Percentiles rank a stretch among this genome's conserved stretches.
Evolutionary conservation across 805 yeast genomes (phyloP).

Genomic region (Candida berthetii): DNA sequence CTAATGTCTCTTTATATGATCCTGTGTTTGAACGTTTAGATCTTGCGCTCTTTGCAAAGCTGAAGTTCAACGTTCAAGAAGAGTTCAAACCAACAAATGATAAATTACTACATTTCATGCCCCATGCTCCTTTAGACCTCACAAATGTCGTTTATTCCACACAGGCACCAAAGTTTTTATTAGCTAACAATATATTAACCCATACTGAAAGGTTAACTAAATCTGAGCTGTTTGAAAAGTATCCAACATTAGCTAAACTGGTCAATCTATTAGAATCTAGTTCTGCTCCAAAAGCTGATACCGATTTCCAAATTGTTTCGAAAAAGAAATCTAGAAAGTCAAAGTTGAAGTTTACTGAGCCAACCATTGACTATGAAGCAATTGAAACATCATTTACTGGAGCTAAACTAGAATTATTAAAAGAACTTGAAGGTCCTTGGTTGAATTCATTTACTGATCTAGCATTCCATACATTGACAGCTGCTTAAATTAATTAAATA

Average conservation of each 20-base stretch:
- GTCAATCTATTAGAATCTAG: constrained; percentile 10
- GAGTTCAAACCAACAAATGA: constrained; percentile 3
- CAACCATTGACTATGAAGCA: constrained; percentile 25
- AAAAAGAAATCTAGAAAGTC: constrained; percentile 19
- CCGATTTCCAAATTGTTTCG: constrained; percentile 20
- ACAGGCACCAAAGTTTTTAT: constrained; percentile 29
- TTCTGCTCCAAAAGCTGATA: background rate
- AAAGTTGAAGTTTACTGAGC: constrained; percentile 19
- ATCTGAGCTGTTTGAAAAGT: constrained; percentile 32
- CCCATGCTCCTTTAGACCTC: constrained; percentile 65
- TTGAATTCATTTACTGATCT: constrained; percentile 47
- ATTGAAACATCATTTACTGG: constrained; percentile 25
- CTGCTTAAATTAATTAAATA: too few relatives aligned
- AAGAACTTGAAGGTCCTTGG: constrained; percentile 33
- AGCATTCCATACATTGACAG: constrained; percentile 30
- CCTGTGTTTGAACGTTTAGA: constrained; percentile 56
- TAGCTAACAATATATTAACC: constrained; percentile 46
- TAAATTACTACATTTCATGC: constrained; percentile 49
- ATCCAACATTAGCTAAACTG: constrained; percentile 37
- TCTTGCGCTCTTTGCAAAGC: constrained; percentile 20
- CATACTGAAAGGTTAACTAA: constrained; percentile 50
- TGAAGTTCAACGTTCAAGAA: constrained; percentile 15
- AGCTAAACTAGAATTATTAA: constrained; percentile 16
- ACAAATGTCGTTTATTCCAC: constrained; percentile 33
- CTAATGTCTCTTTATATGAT: constrained; percentile 47